phyloP scores from a whole-genome alignment of 768 basidiomycete species.

The Paxillus rubicundulus region DNA sequence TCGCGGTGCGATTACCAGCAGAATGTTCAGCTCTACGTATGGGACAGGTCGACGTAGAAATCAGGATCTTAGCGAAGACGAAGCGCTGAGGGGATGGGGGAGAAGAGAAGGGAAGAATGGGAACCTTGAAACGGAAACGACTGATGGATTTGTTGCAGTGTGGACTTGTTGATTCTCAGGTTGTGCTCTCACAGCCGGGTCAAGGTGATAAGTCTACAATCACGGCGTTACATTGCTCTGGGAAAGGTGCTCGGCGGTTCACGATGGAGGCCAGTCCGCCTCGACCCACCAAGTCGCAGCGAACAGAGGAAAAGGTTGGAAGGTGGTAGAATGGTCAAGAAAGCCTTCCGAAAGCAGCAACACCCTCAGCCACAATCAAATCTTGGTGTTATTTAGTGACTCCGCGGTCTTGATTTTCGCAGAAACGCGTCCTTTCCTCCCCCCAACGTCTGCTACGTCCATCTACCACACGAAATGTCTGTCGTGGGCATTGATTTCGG shows the following conservation, averaged over 20 bases:
- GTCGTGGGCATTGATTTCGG: conserved; percentile 97
- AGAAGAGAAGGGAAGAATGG: conserved; percentile 3
- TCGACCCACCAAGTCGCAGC: no score
- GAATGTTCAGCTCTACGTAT: not conserved
- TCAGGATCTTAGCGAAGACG: not conserved
- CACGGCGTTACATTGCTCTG: no score
- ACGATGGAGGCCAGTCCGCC: no score
- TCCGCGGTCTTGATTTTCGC: conserved; percentile 2
- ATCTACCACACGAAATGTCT: conserved; percentile 53
- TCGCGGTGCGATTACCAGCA: conserved; percentile 1
- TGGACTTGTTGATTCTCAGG: conserved; percentile 1
- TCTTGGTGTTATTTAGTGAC: conserved; percentile 6
- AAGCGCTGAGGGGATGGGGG: not conserved
- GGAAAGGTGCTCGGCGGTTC: no score
- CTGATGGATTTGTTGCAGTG: not conserved
- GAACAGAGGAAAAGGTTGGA: no score
- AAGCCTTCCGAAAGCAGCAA: conserved; percentile 22
- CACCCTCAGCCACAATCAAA: conserved; percentile 17
- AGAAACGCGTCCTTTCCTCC: conserved; percentile 10
- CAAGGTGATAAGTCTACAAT: no score
- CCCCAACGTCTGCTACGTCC: not conserved
- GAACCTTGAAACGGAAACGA: not conserved
- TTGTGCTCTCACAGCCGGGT: no score
- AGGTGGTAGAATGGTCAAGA: conserved; percentile 27
- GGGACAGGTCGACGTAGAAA: not conserved